Conservation (phyloP, 441 rosid species). For the Arabidopsis hybrid region DNA sequence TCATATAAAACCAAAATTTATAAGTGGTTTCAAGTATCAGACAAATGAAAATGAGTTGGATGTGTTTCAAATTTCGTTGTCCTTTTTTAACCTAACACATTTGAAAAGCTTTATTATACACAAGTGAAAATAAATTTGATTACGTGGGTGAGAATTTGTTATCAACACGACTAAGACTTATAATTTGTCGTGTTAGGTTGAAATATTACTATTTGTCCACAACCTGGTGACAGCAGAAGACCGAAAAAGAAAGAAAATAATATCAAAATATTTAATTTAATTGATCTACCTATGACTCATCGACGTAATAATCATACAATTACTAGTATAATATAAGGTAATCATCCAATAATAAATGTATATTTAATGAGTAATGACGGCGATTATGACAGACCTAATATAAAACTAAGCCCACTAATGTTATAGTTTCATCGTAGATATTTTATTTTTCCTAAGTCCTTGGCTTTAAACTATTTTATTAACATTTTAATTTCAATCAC, state of each 20-base stretch:
- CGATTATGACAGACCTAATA: conserved; percentile 10
- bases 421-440: conserved; percentile 27
- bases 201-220: conserved; percentile 28
- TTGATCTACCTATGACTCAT: conserved; percentile 38
- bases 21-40: conserved; percentile 27
- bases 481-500: neutral
- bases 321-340: neutral
- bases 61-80: conserved; percentile 6
- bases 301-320: conserved; percentile 33
- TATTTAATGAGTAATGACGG: neutral
- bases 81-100: conserved; percentile 27
- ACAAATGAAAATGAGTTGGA: conserved; percentile 33
- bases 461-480: neutral
- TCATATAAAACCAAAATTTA: conserved; percentile 4
- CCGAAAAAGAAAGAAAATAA: conserved; percentile 28
- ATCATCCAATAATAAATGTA: conserved; percentile 2
- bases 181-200: conserved; percentile 34
- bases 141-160: conserved; percentile 38
- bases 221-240: conserved; percentile 42
- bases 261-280: conserved; percentile 9
- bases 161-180: conserved; percentile 35
- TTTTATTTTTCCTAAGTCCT: neutral
- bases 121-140: conserved; percentile 35
- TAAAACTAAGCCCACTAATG: conserved; percentile 5
- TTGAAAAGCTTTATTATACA: conserved; percentile 18